Evolutionary conservation across 1,284 basidiomycete species (phyloP).

Genomic region (Cutaneotrichosporon arboriforme): DNA sequence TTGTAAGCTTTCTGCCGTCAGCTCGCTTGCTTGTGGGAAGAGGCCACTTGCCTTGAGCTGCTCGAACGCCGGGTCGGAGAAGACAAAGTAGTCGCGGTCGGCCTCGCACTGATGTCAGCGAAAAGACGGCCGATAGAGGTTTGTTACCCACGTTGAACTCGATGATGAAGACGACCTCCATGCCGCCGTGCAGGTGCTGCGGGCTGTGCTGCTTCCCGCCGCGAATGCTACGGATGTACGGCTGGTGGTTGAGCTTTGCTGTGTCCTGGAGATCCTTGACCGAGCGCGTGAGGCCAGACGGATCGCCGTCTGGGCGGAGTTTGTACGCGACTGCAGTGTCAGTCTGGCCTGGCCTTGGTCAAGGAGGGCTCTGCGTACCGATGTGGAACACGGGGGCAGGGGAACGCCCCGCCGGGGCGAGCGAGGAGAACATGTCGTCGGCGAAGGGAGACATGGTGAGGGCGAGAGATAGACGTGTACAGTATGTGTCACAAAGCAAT

Average conservation of each 20-base stretch:
- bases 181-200: constrained; percentile 30
- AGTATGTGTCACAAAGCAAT: too few species aligned
- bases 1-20: constrained; percentile 8
- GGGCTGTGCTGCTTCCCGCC: constrained; percentile 35
- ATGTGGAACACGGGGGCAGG: too few species aligned
- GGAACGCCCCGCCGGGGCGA: too few species aligned
- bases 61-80: constrained; percentile 30
- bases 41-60: constrained; percentile 26
- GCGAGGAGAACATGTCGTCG: too few species aligned
- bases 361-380: too few species aligned
- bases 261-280: background rate
- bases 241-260: constrained; percentile 8
- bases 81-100: constrained; percentile 36
- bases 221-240: constrained; percentile 27
- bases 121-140: background rate
- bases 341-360: too few species aligned
- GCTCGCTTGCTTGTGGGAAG: background rate
- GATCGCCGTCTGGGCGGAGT: background rate
- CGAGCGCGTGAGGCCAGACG: background rate
- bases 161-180: constrained; percentile 37
- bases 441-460: too few species aligned
- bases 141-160: constrained; percentile 28
- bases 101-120: constrained; percentile 11
- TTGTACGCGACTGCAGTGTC: background rate
- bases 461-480: too few species aligned